Evolutionary conservation across 257 asterid species (phyloP).

Genomic region (Penstemon newberryi): DNA sequence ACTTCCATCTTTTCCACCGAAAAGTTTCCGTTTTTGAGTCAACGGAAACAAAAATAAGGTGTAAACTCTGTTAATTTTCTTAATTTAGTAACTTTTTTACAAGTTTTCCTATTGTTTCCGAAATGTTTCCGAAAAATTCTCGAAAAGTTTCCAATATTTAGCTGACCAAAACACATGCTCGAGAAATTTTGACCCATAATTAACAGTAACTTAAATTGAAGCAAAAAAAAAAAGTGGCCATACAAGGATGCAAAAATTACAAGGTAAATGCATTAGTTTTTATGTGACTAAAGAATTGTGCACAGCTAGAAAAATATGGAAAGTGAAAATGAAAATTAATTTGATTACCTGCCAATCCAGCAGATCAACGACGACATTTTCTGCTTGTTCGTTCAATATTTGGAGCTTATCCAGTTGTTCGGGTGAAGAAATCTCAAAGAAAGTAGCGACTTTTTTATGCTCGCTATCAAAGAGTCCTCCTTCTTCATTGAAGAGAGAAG

Average conservation of each 20-base stretch:
- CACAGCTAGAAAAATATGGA: too few species aligned
- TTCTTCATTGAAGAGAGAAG: conserved; percentile 65
- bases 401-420: conserved; percentile 63
- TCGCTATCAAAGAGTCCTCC: conserved; percentile 55
- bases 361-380: conserved; percentile 61
- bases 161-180: too few species aligned
- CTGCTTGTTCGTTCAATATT: conserved; percentile 43
- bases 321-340: background rate
- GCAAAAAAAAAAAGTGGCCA: background rate
- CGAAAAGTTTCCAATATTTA: too few species aligned
- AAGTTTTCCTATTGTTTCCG: too few species aligned
- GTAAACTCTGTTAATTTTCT: too few species aligned
- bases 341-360: conserved; percentile 72
- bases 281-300: background rate
- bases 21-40: too few species aligned
- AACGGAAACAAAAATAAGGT: too few species aligned
- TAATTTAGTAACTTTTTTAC: too few species aligned
- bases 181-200: too few species aligned
- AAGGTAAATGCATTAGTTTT: background rate
- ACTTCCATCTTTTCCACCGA: too few species aligned
- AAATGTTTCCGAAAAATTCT: too few species aligned
- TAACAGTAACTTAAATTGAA: background rate
- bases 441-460: conserved; percentile 47
- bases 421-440: conserved; percentile 63
- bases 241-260: background rate